Evolutionary conservation across 345 rosid genomes (phyloP), one percentile per base, ranked within the genome.

Genomic region (Euphorbia peplus): DNA sequence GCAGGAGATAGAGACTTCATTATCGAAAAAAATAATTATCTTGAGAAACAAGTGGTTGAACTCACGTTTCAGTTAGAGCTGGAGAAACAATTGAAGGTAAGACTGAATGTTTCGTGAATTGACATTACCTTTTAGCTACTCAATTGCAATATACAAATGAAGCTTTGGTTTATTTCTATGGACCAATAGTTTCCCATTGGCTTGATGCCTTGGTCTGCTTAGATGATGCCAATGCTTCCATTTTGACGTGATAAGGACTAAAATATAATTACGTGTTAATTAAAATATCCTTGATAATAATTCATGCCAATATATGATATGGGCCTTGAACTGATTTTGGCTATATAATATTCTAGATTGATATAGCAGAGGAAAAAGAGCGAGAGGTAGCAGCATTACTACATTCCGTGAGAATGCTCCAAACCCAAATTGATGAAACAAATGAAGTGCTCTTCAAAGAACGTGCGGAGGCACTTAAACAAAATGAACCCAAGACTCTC

Each of bases 371-470:
- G 47, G 66, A 47, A 52, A 39, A 22, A 24, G 68, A 60, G 65
- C 66, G 55, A 66, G 75, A 76, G 32, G 64, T 46, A 57, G 48
- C 61, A 29, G 29, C 29, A 39, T 56, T 41, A 35, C 62, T 11
- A n/a, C 67, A 60, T 65, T 75, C 70, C 37, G 30, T 39, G 26
- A 42, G 70, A 55, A 21, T 29, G 55, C 66, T 60, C 58, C 72
- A 63, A 52, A 55, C 66, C 32, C 22, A 51, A 62, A 48, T 30
- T n/a, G 67, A 75, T 9, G 72, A 70, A 60, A 63, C 68, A 52
- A 30, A 48, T 72, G 63, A 42, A 55, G 61, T 60, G 44, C 70
- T 61, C 61, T 54, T 42, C n/a, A 35, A 72, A 66, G 82, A 81
- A 73, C 63, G 60, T 71, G 75, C 75, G 71, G 74, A 54, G 51